phyloP scores from a whole-genome alignment of 441 rosid genomes.

The Geranium incanum region DNA sequence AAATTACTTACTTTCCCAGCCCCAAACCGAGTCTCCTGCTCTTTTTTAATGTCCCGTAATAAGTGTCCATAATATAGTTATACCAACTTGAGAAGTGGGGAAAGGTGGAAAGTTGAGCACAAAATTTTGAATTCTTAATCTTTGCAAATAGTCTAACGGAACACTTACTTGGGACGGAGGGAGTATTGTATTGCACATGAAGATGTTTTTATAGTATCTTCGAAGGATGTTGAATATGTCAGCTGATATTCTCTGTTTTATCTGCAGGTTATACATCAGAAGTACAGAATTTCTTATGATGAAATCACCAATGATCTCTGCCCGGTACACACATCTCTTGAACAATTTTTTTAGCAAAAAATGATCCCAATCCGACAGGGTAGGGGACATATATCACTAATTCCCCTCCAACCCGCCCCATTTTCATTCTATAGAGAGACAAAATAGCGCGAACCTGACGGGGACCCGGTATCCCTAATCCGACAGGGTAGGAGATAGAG shows the following conservation, averaged over 20 bases:
- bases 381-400: too few species aligned
- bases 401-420: too few species aligned
- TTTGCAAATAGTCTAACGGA: not conserved
- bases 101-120: conserved; percentile 35
- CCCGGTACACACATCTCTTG: conserved; percentile 40
- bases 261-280: conserved; percentile 91
- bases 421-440: too few species aligned
- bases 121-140: too few species aligned
- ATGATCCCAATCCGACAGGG: not conserved
- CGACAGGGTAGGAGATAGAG: too few species aligned
- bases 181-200: not conserved
- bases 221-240: not conserved
- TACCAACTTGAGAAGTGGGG: too few species aligned
- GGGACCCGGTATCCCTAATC: too few species aligned
- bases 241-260: conserved; percentile 8
- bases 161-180: not conserved
- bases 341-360: not conserved
- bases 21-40: conserved; percentile 9
- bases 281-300: conserved; percentile 87
- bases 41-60: conserved; percentile 1
- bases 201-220: not conserved
- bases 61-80: not conserved
- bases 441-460: too few species aligned
- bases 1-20: conserved; percentile 19
- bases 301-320: conserved; percentile 90